Percentiles rank a stretch among this genome's conserved stretches.
phyloP scores from a whole-genome alignment of 768 basidiomycete genomes.

The Brasilioporus rufonigricans region DNA sequence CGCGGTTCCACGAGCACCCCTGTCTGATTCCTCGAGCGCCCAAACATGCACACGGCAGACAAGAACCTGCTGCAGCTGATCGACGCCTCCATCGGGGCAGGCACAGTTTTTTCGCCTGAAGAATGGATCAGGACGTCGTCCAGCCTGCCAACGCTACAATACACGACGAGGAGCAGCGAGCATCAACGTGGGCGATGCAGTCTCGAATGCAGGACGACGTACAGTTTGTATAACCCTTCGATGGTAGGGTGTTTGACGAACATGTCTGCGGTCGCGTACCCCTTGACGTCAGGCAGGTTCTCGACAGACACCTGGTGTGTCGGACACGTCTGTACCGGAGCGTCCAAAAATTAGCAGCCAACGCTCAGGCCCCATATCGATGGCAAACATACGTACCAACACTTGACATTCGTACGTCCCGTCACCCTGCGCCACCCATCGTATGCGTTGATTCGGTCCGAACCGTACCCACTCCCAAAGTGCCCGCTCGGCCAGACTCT shows the following conservation, averaged over 20 bases:
- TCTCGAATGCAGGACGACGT: background rate
- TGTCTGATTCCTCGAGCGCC: conserved; percentile 2
- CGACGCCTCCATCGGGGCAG: conserved; percentile 5
- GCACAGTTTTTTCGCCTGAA: conserved; percentile 32
- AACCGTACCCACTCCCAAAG: conserved; percentile 36
- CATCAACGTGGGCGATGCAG: background rate
- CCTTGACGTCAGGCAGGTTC: background rate
- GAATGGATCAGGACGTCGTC: background rate
- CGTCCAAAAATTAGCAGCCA: background rate
- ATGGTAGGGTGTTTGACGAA: background rate
- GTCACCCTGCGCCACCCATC: conserved; percentile 38
- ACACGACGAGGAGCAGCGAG: background rate
- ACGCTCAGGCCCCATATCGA: background rate
- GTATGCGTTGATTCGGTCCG: conserved; percentile 18
- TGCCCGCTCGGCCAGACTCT: conserved; percentile 19
- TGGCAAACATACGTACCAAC: conserved; percentile 27
- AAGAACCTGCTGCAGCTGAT: background rate
- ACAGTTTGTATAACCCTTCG: background rate
- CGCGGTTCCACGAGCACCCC: conserved; percentile 34
- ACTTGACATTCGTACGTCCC: conserved; percentile 39
- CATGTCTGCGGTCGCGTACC: background rate
- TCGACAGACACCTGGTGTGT: background rate
- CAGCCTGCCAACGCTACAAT: background rate
- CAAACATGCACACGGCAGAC: conserved; percentile 1
- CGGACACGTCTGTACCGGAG: background rate